phyloP scores from a whole-genome alignment of 805 yeast genomes.

The Teunomyces cretensis region DNA sequence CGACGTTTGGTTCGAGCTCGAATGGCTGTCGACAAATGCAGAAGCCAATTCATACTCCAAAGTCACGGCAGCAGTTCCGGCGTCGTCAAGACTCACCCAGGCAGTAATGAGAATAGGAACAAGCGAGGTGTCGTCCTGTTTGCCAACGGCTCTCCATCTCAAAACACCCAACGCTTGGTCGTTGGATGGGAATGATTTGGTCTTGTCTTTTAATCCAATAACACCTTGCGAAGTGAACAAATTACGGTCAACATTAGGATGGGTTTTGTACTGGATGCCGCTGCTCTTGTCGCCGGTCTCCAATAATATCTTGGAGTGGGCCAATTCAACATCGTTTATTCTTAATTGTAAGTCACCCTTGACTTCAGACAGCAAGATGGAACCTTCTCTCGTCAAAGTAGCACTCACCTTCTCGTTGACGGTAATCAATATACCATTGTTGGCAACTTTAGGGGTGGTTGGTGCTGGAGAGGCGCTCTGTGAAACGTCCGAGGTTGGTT shows the following conservation, averaged over 20 bases:
- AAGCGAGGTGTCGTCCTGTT: slow-evolving; percentile 46
- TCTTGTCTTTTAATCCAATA: slow-evolving; percentile 73
- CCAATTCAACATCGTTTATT: slow-evolving; percentile 71
- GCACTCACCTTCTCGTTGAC: slow-evolving; percentile 78
- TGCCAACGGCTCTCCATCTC: slow-evolving; percentile 82
- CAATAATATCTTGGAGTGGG: slow-evolving; percentile 64
- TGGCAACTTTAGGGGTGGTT: slow-evolving; percentile 34
- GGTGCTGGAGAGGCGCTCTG: slow-evolving; percentile 23
- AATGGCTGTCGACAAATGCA: slow-evolving; percentile 29
- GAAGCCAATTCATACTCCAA: slow-evolving; percentile 80
- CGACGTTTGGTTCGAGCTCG: slow-evolving; percentile 30
- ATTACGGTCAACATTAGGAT: slow-evolving; percentile 89
- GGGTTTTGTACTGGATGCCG: slow-evolving; percentile 80
- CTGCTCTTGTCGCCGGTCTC: slow-evolving; percentile 47
- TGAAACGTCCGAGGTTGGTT: slow-evolving; percentile 18
- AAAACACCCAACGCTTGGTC: slow-evolving; percentile 89
- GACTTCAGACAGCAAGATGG: slow-evolving; percentile 64
- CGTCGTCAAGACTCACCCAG: slow-evolving; percentile 75
- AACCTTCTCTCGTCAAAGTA: slow-evolving; percentile 81
- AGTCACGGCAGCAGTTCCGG: slow-evolving; percentile 68
- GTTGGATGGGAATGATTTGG: slow-evolving; percentile 85
- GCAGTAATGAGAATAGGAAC: slow-evolving; percentile 74
- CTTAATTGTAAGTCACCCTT: slow-evolving; percentile 91
- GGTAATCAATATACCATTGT: slow-evolving; percentile 78
- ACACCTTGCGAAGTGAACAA: slow-evolving; percentile 56